Evolutionary conservation across 805 yeast species (phyloP), one percentile per base, ranked within the genome.

Genomic region (Schwanniomyces yamadae): DNA sequence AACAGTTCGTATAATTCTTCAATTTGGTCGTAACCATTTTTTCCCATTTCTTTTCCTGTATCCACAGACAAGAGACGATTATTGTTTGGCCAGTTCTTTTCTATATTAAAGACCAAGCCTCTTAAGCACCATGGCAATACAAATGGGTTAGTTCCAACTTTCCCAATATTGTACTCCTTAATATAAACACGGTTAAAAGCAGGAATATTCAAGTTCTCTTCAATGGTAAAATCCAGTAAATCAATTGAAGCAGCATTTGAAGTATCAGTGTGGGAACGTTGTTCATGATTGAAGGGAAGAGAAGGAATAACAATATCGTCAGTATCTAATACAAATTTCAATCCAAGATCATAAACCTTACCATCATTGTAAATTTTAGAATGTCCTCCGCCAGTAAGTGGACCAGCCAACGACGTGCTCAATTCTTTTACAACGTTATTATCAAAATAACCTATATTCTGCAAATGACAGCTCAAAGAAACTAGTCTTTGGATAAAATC

Each of bases 361-460:
- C 81, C 78, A 45, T 87, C 95, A 49, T 85, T 84, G 59, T 91
- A 91, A 18, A 93, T 80, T 44, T 76, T 82, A 0, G 97, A 89
- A 57, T 91, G 99, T 0, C 99, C 99, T 6, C 93, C 90, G 3
- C 97, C 96, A 0, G 96, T 91, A 35, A 93, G 66, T 1, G 96
- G 84, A 0, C 99, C 99, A 0, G 95, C 93, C 43, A 67, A 68
- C 26, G 67, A 61, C 2, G 73, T 74, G 37, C 96, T 86, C 28
- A 91, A 73, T 54, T 93, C 97, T 43, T 82, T 82, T 14, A 91
- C 69, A 10, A 93, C 84, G 15, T 89, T 93, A 54, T 87, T 91
- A 54, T 91, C 99, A 32, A 82, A 77, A 33, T 68, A 73, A 0
- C 98, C 98, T 31, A 79, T 48, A 55, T 91, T 88, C 37, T 84